These are phyloP conservation scores for Ichthyophthirius multifiliis DNA, from an alignment of 169 alveolate species.

Conservation along the genomic window DNA sequence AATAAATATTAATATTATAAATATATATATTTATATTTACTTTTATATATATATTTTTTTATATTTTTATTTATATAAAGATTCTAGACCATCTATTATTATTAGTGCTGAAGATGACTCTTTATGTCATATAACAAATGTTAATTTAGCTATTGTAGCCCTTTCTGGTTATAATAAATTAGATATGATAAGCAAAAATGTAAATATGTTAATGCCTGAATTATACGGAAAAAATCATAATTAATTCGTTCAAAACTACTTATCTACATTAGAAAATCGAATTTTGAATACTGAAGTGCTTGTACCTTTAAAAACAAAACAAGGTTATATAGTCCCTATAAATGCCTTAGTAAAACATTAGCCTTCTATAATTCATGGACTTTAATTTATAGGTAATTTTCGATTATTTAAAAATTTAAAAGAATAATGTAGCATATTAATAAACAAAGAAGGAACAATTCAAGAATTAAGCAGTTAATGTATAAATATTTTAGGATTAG, in stretches of 20 bases:
- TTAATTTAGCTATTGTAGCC: constrained; percentile 46
- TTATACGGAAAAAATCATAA: constrained; percentile 57
- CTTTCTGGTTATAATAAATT: constrained; percentile 52
- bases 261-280: constrained; percentile 54
- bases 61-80: constrained; percentile 48
- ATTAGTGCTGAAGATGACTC: constrained; percentile 62
- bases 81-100: constrained; percentile 49
- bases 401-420: constrained; percentile 5
- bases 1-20: background rate
- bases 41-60: too few relatives aligned
- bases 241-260: constrained; percentile 46
- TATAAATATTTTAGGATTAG: constrained; percentile 15
- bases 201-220: constrained; percentile 60
- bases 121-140: constrained; percentile 48
- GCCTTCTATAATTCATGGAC: constrained; percentile 34
- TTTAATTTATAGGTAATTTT: constrained; percentile 19
- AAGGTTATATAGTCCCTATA: constrained; percentile 20
- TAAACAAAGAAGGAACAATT: constrained; percentile 10
- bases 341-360: constrained; percentile 19
- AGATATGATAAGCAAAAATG: constrained; percentile 51
- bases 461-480: background rate
- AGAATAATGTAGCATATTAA: constrained; percentile 4
- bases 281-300: constrained; percentile 24
- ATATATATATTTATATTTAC: too few relatives aligned
- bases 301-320: constrained; percentile 6